Conservation (phyloP, 2,329 filamentous ascomycete genomes). For the Aspergillus chevalieri region DNA sequence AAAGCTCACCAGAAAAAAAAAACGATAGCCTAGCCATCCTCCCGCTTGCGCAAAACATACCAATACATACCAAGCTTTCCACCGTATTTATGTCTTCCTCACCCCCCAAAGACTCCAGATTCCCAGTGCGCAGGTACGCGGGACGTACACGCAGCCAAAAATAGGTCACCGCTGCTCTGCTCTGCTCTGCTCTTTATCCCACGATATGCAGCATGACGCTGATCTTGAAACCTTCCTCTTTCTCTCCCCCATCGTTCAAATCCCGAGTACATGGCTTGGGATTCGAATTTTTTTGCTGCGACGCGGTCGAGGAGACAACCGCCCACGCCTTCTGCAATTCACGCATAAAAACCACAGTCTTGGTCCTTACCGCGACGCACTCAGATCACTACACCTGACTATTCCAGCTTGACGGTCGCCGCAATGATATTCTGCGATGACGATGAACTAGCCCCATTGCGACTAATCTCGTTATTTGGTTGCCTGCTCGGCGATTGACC, state of each 20-base stretch:
- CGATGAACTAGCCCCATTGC: background rate
- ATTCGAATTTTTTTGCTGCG: background rate
- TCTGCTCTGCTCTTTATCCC: background rate
- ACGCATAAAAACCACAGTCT: slow-evolving; percentile 10
- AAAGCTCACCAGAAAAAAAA: background rate
- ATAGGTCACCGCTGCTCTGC: background rate
- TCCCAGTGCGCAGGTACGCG: too few species aligned
- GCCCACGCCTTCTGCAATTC: slow-evolving; percentile 13
- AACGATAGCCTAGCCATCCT: background rate
- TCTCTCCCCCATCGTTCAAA: background rate
- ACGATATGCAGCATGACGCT: slow-evolving; percentile 12
- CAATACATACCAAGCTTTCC: background rate
- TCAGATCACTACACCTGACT: slow-evolving; percentile 14
- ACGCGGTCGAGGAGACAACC: background rate
- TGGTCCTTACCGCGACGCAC: slow-evolving; percentile 13
- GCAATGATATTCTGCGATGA: slow-evolving; percentile 5
- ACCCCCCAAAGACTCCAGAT: too few species aligned
- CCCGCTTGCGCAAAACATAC: background rate
- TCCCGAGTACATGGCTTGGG: background rate
- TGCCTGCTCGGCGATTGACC: slow-evolving; percentile 3
- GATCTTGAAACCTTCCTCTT: slow-evolving; percentile 7
- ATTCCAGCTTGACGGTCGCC: slow-evolving; percentile 16
- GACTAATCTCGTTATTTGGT: slow-evolving; percentile 3
- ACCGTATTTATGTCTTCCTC: background rate
- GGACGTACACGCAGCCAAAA: too few species aligned